Evolutionary conservation across 1,139 yeast genomes (phyloP).

Genomic region (Yarrowia galli): DNA sequence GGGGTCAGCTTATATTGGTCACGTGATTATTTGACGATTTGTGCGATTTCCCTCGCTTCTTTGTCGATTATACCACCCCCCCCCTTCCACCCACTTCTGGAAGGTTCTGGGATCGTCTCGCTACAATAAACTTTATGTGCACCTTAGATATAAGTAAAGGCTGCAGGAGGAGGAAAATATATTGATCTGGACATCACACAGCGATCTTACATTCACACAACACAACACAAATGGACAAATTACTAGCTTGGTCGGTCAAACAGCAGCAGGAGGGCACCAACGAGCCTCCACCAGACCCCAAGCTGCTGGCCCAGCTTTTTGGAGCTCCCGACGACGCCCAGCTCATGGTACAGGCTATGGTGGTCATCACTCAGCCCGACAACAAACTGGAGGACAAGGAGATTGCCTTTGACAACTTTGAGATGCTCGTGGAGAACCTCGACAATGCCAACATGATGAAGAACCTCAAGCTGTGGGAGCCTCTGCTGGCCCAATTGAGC

Average conservation of each 20-base stretch:
- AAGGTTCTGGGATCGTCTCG: conserved; percentile 1
- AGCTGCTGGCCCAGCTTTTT: conserved; percentile 68
- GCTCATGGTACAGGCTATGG: conserved; percentile 72
- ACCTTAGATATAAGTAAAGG: conserved; percentile 1
- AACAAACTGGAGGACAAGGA: conserved; percentile 66
- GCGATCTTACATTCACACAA: background rate
- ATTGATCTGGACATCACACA: background rate
- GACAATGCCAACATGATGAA: conserved; percentile 95
- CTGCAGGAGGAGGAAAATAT: conserved; percentile 2
- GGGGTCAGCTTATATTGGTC: too few relatives aligned
- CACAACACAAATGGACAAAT: conserved; percentile 70
- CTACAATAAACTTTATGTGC: conserved; percentile 39
- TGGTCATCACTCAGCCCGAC: conserved; percentile 70
- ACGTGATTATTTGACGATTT: background rate
- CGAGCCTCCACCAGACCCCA: conserved; percentile 61
- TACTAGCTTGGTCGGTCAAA: conserved; percentile 88
- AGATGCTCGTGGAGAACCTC: conserved; percentile 89
- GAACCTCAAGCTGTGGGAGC: conserved; percentile 80
- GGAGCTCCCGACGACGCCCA: conserved; percentile 69
- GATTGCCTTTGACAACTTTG: conserved; percentile 87
- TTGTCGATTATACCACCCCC: background rate
- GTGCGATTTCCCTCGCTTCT: background rate
- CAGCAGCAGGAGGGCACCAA: conserved; percentile 44
- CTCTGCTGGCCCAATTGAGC: conserved; percentile 61
- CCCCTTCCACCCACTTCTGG: conserved; percentile 6